Conservation (phyloP, 2,329 filamentous ascomycete species). For the Sporothrix inflata region DNA sequence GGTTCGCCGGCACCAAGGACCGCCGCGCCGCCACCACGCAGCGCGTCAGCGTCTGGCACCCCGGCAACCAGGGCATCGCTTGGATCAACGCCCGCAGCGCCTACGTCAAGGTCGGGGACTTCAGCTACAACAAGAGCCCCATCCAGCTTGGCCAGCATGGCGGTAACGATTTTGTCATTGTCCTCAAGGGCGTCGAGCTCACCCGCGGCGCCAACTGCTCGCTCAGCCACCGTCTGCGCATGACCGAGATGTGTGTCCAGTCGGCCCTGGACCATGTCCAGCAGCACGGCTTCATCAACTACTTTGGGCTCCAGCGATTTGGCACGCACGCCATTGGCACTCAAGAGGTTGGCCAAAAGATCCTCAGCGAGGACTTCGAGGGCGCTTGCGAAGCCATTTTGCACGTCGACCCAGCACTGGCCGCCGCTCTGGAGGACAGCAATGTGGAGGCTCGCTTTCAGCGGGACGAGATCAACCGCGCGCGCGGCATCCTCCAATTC, state of each 20-base stretch:
- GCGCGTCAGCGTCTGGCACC: conserved; percentile 67
- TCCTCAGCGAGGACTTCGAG: conserved; percentile 80
- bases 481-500: conserved; percentile 78
- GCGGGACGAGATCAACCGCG: conserved; percentile 77
- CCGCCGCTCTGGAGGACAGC: conserved; percentile 43
- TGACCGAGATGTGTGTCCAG: conserved; percentile 55
- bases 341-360: conserved; percentile 79
- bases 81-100: conserved; percentile 65
- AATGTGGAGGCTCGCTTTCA: conserved; percentile 55
- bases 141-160: conserved; percentile 81
- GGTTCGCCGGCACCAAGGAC: conserved; percentile 85
- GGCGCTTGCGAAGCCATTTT: conserved; percentile 79
- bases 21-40: conserved; percentile 84
- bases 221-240: conserved; percentile 52
- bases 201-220: conserved; percentile 47
- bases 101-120: conserved; percentile 75
- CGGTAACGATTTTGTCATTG: conserved; percentile 93
- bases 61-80: conserved; percentile 62
- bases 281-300: conserved; percentile 88
- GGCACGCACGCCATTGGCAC: conserved; percentile 86
- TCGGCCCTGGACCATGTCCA: conserved; percentile 68
- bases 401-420: conserved; percentile 67
- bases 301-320: conserved; percentile 96
- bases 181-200: conserved; percentile 81
- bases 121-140: conserved; percentile 70